Percentiles rank a stretch among this genome's conserved stretches.
These are phyloP conservation scores for Xerocomellus intermedius DNA, from an alignment of 768 basidiomycete species.

Conservation along the genomic window DNA sequence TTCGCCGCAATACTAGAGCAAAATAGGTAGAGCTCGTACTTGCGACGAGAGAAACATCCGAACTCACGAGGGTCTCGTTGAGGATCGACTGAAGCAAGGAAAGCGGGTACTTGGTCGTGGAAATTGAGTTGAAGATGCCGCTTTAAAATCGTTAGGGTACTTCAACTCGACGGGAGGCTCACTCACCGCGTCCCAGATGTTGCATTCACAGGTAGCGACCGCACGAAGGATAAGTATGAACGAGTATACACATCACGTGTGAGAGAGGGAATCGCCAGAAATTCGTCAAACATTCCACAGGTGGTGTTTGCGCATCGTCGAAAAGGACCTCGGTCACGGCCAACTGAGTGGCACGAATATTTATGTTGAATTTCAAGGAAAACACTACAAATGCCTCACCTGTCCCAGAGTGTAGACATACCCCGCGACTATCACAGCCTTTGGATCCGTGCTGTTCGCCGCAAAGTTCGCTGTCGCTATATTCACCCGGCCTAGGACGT, in stretches of 20 bases:
- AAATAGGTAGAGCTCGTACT: background rate
- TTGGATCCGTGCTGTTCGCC: conserved; percentile 11
- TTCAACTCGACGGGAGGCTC: background rate
- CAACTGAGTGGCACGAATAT: background rate
- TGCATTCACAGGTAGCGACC: background rate
- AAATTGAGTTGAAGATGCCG: background rate
- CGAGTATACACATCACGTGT: background rate
- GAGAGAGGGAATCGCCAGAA: conserved; percentile 22
- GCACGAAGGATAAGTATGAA: conserved; percentile 9
- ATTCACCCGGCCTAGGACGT: conserved; percentile 1
- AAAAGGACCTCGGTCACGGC: conserved; percentile 40
- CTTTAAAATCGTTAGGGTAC: background rate
- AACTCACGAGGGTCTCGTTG: conserved; percentile 13
- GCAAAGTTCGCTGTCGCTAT: conserved; percentile 12
- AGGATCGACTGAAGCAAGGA: conserved; percentile 16
- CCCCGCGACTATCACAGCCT: conserved; percentile 38
- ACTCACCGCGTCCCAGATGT: conserved; percentile 4
- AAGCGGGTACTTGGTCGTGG: background rate
- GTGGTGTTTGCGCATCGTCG: conserved; percentile 47
- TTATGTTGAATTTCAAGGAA: background rate
- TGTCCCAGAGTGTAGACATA: conserved; percentile 29
- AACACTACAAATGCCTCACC: background rate
- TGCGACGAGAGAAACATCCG: background rate
- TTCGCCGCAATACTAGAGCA: conserved; percentile 14
- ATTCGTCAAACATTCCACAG: conserved; percentile 17